A percentile compares a stretch with the other conserved stretches of the same genome.
Evolutionary conservation across 371 early-diverging fungal species (phyloP).

Genomic region (Phascolomyces articulosus): DNA sequence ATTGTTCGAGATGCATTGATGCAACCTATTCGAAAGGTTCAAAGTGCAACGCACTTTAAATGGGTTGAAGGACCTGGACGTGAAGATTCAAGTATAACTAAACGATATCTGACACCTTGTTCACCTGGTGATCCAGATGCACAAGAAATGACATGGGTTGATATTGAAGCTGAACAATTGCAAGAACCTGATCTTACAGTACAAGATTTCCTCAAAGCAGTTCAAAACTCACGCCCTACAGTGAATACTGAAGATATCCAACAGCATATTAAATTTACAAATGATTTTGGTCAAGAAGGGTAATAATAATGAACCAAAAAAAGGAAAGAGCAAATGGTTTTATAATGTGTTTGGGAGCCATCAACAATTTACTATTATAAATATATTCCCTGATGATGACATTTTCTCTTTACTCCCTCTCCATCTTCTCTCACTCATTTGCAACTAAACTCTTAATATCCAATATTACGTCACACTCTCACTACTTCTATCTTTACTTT

Average conservation of each 20-base stretch:
- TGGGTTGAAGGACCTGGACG: constrained; percentile 73
- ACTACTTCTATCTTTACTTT: too few relatives aligned
- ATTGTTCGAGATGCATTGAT: constrained; percentile 95
- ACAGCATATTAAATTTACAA: constrained; percentile 87
- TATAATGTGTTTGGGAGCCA: too few relatives aligned
- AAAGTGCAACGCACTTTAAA: constrained; percentile 95
- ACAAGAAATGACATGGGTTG: constrained; percentile 88
- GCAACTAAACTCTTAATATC: too few relatives aligned
- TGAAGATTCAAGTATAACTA: constrained; percentile 54
- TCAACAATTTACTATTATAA: too few relatives aligned
- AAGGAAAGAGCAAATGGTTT: not conserved
- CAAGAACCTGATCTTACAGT: constrained; percentile 89
- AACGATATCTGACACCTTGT: constrained; percentile 85
- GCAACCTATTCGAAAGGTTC: constrained; percentile 96
- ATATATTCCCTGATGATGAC: too few relatives aligned
- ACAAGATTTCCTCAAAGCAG: constrained; percentile 85
- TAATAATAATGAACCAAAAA: constrained; percentile 14
- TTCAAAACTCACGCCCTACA: constrained; percentile 79
- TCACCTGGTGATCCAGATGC: constrained; percentile 94
- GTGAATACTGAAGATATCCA: constrained; percentile 84
- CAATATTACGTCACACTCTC: too few relatives aligned
- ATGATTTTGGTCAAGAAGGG: constrained; percentile 74
- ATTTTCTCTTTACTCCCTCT: too few relatives aligned
- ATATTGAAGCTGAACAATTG: constrained; percentile 83
- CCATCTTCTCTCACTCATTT: too few relatives aligned